phyloP scores from a whole-genome alignment of 2,329 filamentous ascomycete genomes.

The Thelonectria rubi region DNA sequence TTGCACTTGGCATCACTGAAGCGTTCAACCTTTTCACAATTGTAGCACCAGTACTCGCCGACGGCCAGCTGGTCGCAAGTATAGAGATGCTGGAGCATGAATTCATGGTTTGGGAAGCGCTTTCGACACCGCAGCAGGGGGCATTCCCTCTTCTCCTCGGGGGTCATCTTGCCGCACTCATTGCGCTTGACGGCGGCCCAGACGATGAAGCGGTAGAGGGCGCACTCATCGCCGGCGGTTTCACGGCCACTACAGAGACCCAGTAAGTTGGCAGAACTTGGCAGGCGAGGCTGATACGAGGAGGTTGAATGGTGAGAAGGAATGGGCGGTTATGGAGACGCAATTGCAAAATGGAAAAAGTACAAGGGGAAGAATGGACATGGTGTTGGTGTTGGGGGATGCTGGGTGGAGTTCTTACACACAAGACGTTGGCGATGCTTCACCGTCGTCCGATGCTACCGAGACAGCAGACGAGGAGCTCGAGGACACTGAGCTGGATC shows the following conservation, averaged over 20 bases:
- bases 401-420: constrained; percentile 45
- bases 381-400: neutral
- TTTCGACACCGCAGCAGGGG: constrained; percentile 61
- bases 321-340: neutral
- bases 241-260: constrained; percentile 52
- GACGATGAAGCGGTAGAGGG: constrained; percentile 63
- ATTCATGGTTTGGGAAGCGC: constrained; percentile 60
- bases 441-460: constrained; percentile 37
- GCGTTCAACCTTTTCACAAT: constrained; percentile 61
- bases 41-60: constrained; percentile 66
- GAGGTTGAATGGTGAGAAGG: neutral
- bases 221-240: constrained; percentile 59
- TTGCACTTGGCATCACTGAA: constrained; percentile 63
- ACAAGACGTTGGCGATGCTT: constrained; percentile 41
- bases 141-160: constrained; percentile 59
- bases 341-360: constrained; percentile 9
- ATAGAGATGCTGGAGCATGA: constrained; percentile 63
- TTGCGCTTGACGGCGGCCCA: constrained; percentile 67
- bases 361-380: neutral
- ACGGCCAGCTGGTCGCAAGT: constrained; percentile 57
- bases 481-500: constrained; percentile 45
- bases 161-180: constrained; percentile 56
- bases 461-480: constrained; percentile 40
- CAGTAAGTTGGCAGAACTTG: constrained; percentile 28
- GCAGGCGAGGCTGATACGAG: neutral